Evolutionary conservation across 345 rosid genomes (phyloP), one percentile per base, ranked within the genome.

Genomic region (Hibiscus syriacus): DNA sequence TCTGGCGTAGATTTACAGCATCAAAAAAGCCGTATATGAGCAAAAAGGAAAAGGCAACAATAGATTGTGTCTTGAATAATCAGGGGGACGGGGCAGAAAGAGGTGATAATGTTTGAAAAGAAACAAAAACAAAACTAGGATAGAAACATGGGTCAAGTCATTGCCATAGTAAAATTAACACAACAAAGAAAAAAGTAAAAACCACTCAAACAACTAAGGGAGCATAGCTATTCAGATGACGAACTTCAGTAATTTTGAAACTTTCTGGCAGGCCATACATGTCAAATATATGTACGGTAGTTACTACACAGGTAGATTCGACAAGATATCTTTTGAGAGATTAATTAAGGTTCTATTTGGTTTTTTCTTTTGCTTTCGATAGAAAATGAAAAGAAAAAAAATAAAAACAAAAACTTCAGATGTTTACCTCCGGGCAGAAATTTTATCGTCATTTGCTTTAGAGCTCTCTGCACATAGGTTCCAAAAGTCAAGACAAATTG

Each of bases 391-490:
- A 19, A 5, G 7, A 25, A 53, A 34, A n/a, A n/a, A 17, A n/a
- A n/a, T n/a, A n/a, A n/a, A 23, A 41, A 20, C 3, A 17, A 57
- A 64, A 20, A 9, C 25, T n/a, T 66, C 46, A 48, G 29, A 66
- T 60, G 41, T 72, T 82, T 68, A 90, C 96, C 97, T 85, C 70
- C 74, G 65, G 11, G 26, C 69, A 70, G 92, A 71, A 43, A 55
- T 67, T 73, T 83, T 85, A 25, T 7, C n/a, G 68, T 53, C 78
- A 60, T 73, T 79, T 60, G 77, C 70, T 68, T 71, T 76, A 65
- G 87, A 79, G 70, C 66, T 83, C 72, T 81, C 95, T 94, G 86
- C 80, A 79, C 36, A 69, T 11, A 14, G 12, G 39, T 50, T 19
- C 50, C 50, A 38, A 17, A 62, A 71, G 12, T 61, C 19, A 60